Percentiles rank a stretch among this genome's conserved stretches.
Conservation (phyloP, 306 rosid species). For the barrel medic (Medicago truncatula) region MtrunA17r5.0-ANR NC_053049.1:14296001-14296500, state of each 20-base stretch:
- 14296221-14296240: constrained; percentile 31
- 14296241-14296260: constrained; percentile 16
- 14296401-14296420: constrained; percentile 29
- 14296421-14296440: constrained; percentile 9
- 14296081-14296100: constrained; percentile 8
- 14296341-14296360: background rate
- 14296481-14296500: constrained; percentile 6
- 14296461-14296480: constrained; percentile 38
- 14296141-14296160: background rate
- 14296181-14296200: background rate
- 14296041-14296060: constrained; percentile 19
- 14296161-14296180: background rate
- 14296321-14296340: constrained; percentile 21
- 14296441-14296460: constrained; percentile 22
- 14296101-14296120: constrained; percentile 2
- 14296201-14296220: constrained; percentile 23
- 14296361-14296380: constrained; percentile 17
- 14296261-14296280: constrained; percentile 1
- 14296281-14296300: background rate
- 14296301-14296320: constrained; percentile 1
- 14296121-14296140: background rate
- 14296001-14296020: background rate
- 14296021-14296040: constrained; percentile 15
- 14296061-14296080: constrained; percentile 31
- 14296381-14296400: constrained; percentile 9